Base-by-base conservation (phyloP, 805 yeast genomes). In the Metschnikowia lochheadii region DNA sequence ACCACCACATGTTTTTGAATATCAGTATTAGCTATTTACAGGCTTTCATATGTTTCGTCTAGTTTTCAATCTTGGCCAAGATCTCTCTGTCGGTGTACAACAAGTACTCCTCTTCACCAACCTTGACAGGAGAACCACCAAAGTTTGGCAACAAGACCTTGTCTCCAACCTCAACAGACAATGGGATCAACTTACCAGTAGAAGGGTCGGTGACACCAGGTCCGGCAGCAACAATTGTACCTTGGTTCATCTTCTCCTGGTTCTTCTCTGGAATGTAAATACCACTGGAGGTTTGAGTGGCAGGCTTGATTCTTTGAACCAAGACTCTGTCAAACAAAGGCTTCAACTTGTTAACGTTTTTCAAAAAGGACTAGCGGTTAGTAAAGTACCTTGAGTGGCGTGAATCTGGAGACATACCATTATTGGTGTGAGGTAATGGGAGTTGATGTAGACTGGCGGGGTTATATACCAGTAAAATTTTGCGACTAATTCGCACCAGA, bases 281-380 rank as follows among this genome's bases (percentile, higher is more conserved):
- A 65, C 98, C 98, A 41, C 94, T 84, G 51, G 96, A 87, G 53
- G 98, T 91, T 77, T 90, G 80, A 59, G 92, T 80, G 65, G 88
- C 85, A 53, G 96, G 96, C 79, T 89, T 90, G 66, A 86, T 74
- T 73, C 97, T 87, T 78, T 91, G 97, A 56, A 94, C 97, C 56
- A 94, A 82, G 54, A 94, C 92, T 76, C 99, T 87, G 84, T 94
- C 98, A 61, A 94, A 79, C 61, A 95, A 83, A 57, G 99, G 99
- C 59, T 85, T 84, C 67, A 94, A 85, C 52, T 89, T 81, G 75
- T 89, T 86, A 63, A 89, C 94, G 59, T 88, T 83, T 72, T 88
- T 89, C 67, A 87, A 74, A 58, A 87, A 67, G 45, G 90, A 79
- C 75, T 66, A 35, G 60, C 14, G 21, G 65, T 49, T 56, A 67